phyloP scores from a whole-genome alignment of 2,329 filamentous ascomycete genomes.

The Biscogniauxia marginata region DNA sequence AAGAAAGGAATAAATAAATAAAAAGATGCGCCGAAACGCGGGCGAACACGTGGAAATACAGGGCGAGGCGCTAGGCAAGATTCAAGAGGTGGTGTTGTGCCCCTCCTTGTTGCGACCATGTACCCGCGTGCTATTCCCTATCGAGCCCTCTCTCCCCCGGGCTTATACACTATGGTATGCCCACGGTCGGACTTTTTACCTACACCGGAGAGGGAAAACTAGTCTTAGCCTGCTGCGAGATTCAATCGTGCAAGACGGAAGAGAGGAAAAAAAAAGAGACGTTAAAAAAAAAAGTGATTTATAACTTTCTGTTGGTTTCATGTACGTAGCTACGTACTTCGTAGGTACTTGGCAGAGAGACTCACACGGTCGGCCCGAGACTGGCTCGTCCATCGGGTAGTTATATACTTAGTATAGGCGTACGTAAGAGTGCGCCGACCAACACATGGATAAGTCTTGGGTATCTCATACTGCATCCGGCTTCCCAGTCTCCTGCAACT shows the following conservation, averaged over 20 bases:
- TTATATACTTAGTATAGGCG: neutral
- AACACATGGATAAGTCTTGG: too few species aligned
- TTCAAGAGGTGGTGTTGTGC: neutral
- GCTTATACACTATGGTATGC: neutral
- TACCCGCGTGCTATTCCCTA: neutral
- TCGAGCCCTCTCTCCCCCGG: neutral
- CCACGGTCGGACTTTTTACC: neutral
- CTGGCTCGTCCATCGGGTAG: neutral
- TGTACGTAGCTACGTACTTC: too few species aligned
- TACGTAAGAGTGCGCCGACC: too few species aligned
- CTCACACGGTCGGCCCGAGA: neutral
- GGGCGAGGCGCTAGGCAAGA: neutral
- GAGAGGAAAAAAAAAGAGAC: too few species aligned
- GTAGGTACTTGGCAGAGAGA: neutral
- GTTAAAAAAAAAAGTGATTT: too few species aligned
- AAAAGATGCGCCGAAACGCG: neutral
- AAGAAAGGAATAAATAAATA: neutral
- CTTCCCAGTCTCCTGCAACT: neutral
- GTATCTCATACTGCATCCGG: neutral
- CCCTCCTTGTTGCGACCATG: neutral
- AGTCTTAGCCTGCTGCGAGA: too few species aligned
- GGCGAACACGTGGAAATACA: neutral
- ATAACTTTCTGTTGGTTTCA: too few species aligned
- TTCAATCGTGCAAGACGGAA: too few species aligned
- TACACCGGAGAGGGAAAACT: too few species aligned